Percentiles rank a stretch among this genome's conserved stretches.
These are phyloP conservation scores for Arthrobotrys megalospora DNA, from an alignment of 2,329 filamentous ascomycete genomes.

Conservation along the genomic window DNA sequence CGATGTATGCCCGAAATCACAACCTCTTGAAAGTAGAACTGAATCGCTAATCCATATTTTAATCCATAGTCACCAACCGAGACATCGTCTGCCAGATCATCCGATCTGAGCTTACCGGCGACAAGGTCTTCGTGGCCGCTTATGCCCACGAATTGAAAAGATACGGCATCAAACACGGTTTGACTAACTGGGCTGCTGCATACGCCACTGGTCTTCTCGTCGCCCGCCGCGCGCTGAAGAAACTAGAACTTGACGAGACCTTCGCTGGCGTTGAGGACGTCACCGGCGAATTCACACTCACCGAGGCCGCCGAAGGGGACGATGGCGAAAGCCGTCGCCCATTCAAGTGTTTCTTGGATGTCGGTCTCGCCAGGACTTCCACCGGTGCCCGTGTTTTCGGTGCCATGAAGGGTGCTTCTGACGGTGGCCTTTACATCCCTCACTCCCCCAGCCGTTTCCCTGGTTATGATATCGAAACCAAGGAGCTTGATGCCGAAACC, in stretches of 20 bases:
- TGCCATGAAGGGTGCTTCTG: constrained; percentile 99
- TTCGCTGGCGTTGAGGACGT: constrained; percentile 97
- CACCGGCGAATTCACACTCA: constrained; percentile 95
- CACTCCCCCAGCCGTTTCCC: constrained; percentile 99
- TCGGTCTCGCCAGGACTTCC: constrained; percentile 96
- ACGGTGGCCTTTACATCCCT: constrained; percentile 95
- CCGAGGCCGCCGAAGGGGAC: constrained; percentile 91
- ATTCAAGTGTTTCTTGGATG: constrained; percentile 99
- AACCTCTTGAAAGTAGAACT: background rate
- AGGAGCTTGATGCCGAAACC: constrained; percentile 97
- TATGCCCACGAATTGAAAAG: constrained; percentile 98
- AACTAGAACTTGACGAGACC: constrained; percentile 93
- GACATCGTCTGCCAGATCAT: constrained; percentile 98
- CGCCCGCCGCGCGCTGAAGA: constrained; percentile 95
- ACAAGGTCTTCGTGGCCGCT: constrained; percentile 94
- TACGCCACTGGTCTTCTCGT: constrained; percentile 97
- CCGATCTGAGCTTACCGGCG: constrained; percentile 93
- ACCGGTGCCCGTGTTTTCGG: constrained; percentile 99
- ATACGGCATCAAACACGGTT: constrained; percentile 97
- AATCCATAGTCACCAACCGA: constrained; percentile 51
- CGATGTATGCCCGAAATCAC: constrained; percentile 72
- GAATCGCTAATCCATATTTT: background rate
- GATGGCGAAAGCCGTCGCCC: constrained; percentile 91
- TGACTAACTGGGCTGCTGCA: constrained; percentile 99
- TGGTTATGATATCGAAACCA: constrained; percentile 94